Percentiles rank a stretch among this genome's conserved stretches.
These are phyloP conservation scores for Hirsutella thompsonii DNA, from an alignment of 2,329 filamentous ascomycete genomes.

Conservation along the genomic window DNA sequence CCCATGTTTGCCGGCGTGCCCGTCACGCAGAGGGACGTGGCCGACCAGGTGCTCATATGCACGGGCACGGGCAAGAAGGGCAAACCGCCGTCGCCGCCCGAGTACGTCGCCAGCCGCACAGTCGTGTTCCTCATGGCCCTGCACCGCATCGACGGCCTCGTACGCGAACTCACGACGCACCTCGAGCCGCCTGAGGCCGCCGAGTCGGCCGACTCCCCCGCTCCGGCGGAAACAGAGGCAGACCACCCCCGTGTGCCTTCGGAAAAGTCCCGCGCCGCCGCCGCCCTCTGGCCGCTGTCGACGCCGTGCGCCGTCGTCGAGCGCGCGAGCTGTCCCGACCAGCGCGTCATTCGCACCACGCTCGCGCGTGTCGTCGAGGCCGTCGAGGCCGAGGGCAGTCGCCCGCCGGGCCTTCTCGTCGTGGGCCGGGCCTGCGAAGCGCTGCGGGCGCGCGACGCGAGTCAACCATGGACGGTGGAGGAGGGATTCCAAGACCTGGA, in stretches of 20 bases:
- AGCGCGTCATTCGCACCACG: conserved; percentile 82
- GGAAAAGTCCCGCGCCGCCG: conserved; percentile 15
- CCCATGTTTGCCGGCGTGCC: conserved; percentile 84
- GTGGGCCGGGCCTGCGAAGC: conserved; percentile 77
- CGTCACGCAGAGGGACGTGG: conserved; percentile 75
- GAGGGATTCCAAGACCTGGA: conserved; percentile 74
- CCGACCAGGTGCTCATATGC: conserved; percentile 90
- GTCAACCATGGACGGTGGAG: conserved; percentile 68
- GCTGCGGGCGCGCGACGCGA: conserved; percentile 43
- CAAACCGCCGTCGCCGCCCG: conserved; percentile 66
- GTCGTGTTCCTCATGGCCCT: conserved; percentile 93
- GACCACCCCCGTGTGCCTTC: neutral
- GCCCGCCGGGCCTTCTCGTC: conserved; percentile 80
- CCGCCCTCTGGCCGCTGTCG: conserved; percentile 56
- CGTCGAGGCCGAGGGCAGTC: conserved; percentile 76
- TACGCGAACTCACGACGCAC: conserved; percentile 52
- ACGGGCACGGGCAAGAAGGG: conserved; percentile 93
- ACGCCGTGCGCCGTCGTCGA: conserved; percentile 91
- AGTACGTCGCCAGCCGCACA: conserved; percentile 63
- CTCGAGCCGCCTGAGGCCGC: conserved; percentile 13
- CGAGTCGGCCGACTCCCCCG: conserved; percentile 5
- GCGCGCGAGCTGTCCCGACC: conserved; percentile 85
- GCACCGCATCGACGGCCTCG: conserved; percentile 65
- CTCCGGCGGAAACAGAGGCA: too few species aligned
- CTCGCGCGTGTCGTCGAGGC: conserved; percentile 67